These are phyloP conservation scores for Geranium brycei DNA, from an alignment of 345 rosid species.

Conservation along the genomic window DNA sequence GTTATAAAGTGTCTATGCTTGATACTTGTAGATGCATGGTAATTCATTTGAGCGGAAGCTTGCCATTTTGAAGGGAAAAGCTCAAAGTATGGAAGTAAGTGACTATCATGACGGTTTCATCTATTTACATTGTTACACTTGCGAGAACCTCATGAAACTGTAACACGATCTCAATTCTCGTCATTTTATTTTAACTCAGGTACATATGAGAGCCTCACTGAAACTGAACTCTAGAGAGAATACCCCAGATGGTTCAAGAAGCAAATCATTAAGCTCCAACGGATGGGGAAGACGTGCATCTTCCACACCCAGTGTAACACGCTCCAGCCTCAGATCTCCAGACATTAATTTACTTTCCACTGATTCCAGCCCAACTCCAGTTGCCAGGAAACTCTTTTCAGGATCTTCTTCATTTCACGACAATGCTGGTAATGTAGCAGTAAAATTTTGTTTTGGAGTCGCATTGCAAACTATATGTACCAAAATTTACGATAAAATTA, in stretches of 20 bases:
- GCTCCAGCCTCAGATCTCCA: constrained; percentile 21
- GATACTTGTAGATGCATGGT: constrained; percentile 48
- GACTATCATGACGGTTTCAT: neutral
- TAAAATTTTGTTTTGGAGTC: neutral
- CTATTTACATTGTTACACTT: neutral
- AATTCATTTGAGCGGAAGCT: constrained; percentile 90
- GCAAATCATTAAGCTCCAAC: constrained; percentile 42
- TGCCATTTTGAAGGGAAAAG: constrained; percentile 48
- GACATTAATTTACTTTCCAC: constrained; percentile 12
- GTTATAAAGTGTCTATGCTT: neutral
- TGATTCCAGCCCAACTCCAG: constrained; percentile 24
- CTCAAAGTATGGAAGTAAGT: constrained; percentile 34
- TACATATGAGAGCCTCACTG: constrained; percentile 32
- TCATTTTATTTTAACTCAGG: constrained; percentile 20
- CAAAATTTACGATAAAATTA: neutral
- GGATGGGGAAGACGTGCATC: constrained; percentile 35
- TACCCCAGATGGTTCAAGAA: constrained; percentile 38
- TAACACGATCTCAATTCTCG: neutral
- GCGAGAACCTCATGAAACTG: neutral
- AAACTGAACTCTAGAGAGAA: constrained; percentile 28
- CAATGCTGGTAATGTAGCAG: constrained; percentile 19
- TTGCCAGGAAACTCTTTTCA: constrained; percentile 36
- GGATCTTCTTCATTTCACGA: constrained; percentile 28
- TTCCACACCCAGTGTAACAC: constrained; percentile 20
- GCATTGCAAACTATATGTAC: neutral